Evolutionary conservation across 805 yeast genomes (phyloP), one percentile per base, ranked within the genome.

Genomic region (Candida dajiaensis): DNA sequence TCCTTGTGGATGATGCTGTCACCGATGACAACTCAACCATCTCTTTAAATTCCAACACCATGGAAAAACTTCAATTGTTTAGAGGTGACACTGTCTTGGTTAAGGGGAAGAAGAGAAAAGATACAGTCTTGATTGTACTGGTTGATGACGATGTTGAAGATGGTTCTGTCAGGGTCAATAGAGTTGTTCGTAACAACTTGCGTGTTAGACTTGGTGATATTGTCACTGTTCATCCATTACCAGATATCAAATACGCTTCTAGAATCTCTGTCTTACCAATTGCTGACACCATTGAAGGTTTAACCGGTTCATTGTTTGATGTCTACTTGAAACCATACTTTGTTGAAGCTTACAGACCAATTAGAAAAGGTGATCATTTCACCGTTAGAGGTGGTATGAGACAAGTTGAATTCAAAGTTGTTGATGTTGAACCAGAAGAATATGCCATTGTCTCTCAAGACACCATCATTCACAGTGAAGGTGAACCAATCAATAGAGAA

Each of bases 361-460:
- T 94, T 36, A 85, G 97, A 70, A 92, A 90, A 66, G 97, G 97
- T 54, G 99, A 94, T 65, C 86, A 87, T 59, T 94, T 94, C 70
- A 81, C 92, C 41, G 98, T 89, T 22, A 82, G 99, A 67, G 99
- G 99, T 63, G 97, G 97, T 66, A 94, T 94, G 99, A 83, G 99
- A 71, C 98, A 92, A 66, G 99, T 94, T 39, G 99, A 94, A 69
- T 94, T 94, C 73, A 95, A 94, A 69, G 97, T 94, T 41, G 97
- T 92, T 41, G 99, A 94, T 54, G 96, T 94, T 49, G 99, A 94
- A 65, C 99, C 99, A 8, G 89, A 88, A 61, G 98, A 94, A 58
- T 86, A 83, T 61, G 99, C 97, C 50, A 95, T 94, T 63, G 99
- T 94, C 41, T 96, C 99, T 18, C 99, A 94, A 72, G 99, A 94